phyloP scores from a whole-genome alignment of 129 eudicot species.

The Lonicera japonica region DNA sequence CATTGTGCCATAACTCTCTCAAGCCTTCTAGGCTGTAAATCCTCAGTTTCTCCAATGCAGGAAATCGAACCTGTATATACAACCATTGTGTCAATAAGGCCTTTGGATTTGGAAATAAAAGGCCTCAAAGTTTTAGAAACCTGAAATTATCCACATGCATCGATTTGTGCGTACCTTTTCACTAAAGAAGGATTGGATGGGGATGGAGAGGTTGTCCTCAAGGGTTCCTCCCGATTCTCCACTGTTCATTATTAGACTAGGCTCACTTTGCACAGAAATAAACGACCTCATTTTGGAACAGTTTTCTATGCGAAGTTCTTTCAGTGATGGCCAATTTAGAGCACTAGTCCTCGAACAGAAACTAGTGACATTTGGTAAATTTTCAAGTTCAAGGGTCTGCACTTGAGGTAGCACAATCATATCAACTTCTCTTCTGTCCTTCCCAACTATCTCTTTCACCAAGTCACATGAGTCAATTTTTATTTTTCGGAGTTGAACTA shows the following conservation, averaged over 20 bases:
- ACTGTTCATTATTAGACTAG: neutral
- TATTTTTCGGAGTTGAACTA: conserved; percentile 30
- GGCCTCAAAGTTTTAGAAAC: neutral
- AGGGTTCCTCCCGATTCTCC: conserved; percentile 16
- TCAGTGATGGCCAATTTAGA: conserved; percentile 30
- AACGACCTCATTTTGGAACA: conserved; percentile 29
- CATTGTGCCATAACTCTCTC: conserved; percentile 22
- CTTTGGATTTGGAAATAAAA: conserved; percentile 5
- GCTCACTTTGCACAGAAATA: conserved; percentile 17
- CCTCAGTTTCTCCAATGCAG: conserved; percentile 37
- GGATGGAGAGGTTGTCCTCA: conserved; percentile 14
- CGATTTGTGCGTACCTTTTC: conserved; percentile 25
- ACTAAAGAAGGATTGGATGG: conserved; percentile 19
- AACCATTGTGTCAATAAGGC: conserved; percentile 11
- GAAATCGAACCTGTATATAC: conserved; percentile 23
- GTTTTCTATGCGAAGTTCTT: conserved; percentile 24
- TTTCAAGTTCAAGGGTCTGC: conserved; percentile 30
- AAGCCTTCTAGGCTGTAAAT: conserved; percentile 20
- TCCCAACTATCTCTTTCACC: conserved; percentile 26
- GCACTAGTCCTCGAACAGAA: conserved; percentile 17
- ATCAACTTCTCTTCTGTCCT: conserved; percentile 9
- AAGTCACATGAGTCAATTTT: conserved; percentile 24
- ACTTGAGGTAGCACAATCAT: conserved; percentile 24
- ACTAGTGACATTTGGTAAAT: conserved; percentile 29
- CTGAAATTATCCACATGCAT: neutral